Conservation (phyloP, 768 basidiomycete genomes). For the Boletellus ananas region DNA sequence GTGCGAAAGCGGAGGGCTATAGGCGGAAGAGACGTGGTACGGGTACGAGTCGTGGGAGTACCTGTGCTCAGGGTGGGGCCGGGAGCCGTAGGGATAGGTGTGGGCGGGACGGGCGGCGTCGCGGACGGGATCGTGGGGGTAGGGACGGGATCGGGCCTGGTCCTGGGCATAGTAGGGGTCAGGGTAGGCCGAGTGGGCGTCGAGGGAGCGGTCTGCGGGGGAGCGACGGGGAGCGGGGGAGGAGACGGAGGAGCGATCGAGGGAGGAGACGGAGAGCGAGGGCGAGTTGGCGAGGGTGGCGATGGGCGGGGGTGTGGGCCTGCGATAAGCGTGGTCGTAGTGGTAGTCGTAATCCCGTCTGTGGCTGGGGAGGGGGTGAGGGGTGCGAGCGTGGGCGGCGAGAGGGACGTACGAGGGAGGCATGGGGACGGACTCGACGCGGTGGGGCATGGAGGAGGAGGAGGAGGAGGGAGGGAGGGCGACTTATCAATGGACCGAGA, state of each 20-base stretch:
- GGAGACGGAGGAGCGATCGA: slow-evolving; percentile 57
- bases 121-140: slow-evolving; percentile 32
- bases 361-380: slow-evolving; percentile 30
- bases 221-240: slow-evolving; percentile 52
- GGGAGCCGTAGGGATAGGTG: slow-evolving; percentile 31
- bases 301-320: slow-evolving; percentile 47
- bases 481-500: slow-evolving; percentile 35
- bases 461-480: slow-evolving; percentile 14
- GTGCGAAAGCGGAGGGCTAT: slow-evolving; percentile 29
- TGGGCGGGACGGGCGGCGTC: slow-evolving; percentile 33
- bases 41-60: slow-evolving; percentile 33
- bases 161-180: slow-evolving; percentile 41
- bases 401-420: slow-evolving; percentile 32
- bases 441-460: slow-evolving; percentile 45
- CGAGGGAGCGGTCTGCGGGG: slow-evolving; percentile 31
- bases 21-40: slow-evolving; percentile 26
- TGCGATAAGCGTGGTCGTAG: slow-evolving; percentile 38
- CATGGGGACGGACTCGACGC: slow-evolving; percentile 40
- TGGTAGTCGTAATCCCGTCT: slow-evolving; percentile 38
- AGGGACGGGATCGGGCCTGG: slow-evolving; percentile 31
- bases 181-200: slow-evolving; percentile 25
- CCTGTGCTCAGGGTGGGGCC: slow-evolving; percentile 27
- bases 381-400: slow-evolving; percentile 25
- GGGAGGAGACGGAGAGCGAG: slow-evolving; percentile 54
- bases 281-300: slow-evolving; percentile 56